These are phyloP conservation scores for Clavispora santaluciae DNA, from an alignment of 805 yeast genomes.

Conservation along the genomic window DNA sequence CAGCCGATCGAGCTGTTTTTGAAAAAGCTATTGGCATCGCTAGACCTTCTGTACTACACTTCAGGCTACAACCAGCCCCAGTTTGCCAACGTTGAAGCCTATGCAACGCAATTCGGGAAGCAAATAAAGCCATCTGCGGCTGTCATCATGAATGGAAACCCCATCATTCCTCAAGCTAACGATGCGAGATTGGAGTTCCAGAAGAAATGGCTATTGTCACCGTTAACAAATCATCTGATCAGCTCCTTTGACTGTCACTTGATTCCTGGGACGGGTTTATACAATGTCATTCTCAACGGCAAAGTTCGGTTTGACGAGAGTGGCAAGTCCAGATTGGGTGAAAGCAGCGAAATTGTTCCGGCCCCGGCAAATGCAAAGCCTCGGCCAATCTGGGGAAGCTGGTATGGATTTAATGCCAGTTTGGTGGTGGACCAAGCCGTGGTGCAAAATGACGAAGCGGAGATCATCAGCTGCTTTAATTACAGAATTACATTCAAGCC, in stretches of 20 bases:
- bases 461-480: slow-evolving; percentile 54
- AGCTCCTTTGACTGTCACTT: slow-evolving; percentile 64
- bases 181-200: slow-evolving; percentile 47
- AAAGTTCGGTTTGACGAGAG: slow-evolving; percentile 75
- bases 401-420: slow-evolving; percentile 63
- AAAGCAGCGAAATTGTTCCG: slow-evolving; percentile 49
- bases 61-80: slow-evolving; percentile 12
- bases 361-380: slow-evolving; percentile 8
- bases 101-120: slow-evolving; percentile 44
- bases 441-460: slow-evolving; percentile 32
- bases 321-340: slow-evolving; percentile 63
- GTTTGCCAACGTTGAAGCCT: slow-evolving; percentile 32
- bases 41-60: slow-evolving; percentile 32
- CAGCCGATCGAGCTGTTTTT: slow-evolving; percentile 38
- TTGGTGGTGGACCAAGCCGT: slow-evolving; percentile 54
- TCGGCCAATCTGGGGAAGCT: slow-evolving; percentile 61
- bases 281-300: slow-evolving; percentile 47
- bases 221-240: slow-evolving; percentile 56
- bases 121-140: slow-evolving; percentile 50
- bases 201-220: slow-evolving; percentile 52
- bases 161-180: slow-evolving; percentile 30
- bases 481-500: slow-evolving; percentile 66
- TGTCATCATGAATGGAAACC: slow-evolving; percentile 55
- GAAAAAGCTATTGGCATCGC: slow-evolving; percentile 28
- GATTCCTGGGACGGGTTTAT: slow-evolving; percentile 58